Base-by-base conservation (phyloP, 1,139 yeast species). In the Candida freyschussii region DNA sequence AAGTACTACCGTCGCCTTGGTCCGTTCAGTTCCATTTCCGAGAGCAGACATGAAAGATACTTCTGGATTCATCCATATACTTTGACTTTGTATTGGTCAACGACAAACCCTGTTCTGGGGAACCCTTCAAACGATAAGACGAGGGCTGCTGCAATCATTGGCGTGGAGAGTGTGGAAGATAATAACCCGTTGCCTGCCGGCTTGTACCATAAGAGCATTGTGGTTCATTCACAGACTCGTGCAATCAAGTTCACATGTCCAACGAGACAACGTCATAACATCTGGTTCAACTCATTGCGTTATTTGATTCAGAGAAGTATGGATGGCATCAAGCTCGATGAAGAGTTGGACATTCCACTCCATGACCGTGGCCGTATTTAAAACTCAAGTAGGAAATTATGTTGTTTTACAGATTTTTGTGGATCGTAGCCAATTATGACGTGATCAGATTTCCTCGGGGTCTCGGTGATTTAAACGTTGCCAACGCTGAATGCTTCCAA, bases 41-140 rank as follows among this genome's bases (percentile, higher is more conserved):
- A 83, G 37, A 74, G 73, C 32, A 73, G 97, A 40, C 98, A 91
- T 53, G 93, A 83, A 54, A 71, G 97, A 44, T 91, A 78, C 59
- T 91, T 91, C 70, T 91, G 97, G 97, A 78, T 91, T 26, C 95
- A 91, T 60, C 98, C 98, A 7, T 89, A 87, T 57, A 81, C 94
- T 4, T 63, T 86, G 62, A 85, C 96, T 0, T 67, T 91, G 36
- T 87, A 86, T 57, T 91, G 98, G 98, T 80, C 91, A 8, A 72
- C 75, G 12, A 71, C 76, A 9, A 85, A 84, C 52, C 97, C 97
- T 3, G 83, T 82, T 1, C 59, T 81, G 40, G 75, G 80, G 7
- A 78, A 78, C 46, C 83, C 87, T 11, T 63, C 78, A 1, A 69
- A 70, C 7, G 73, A 72, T 29, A 78, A 71, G 50, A 78, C 89